Percentiles rank a stretch among this genome's conserved stretches.
These are phyloP conservation scores for Gremmenia infestans DNA, from an alignment of 2,329 filamentous ascomycete genomes.

Conservation along the genomic window DNA sequence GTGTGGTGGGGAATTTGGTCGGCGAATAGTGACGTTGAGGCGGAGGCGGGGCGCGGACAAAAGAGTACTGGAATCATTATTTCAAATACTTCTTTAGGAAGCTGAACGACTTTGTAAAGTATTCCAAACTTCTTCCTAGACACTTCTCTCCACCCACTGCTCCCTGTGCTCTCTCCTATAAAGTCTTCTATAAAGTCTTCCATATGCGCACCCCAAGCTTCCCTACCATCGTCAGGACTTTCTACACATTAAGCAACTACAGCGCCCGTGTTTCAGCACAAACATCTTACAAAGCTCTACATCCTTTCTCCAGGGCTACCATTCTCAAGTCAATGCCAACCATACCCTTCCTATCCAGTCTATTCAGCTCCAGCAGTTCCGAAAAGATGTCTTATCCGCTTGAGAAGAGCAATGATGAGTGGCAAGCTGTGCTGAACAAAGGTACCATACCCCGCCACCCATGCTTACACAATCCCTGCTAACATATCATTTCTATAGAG, in stretches of 20 bases:
- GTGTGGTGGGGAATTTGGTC: too few species aligned
- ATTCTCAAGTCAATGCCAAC: constrained; percentile 62
- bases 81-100: constrained; percentile 18
- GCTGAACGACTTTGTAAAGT: not conserved
- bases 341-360: constrained; percentile 71
- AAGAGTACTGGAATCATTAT: constrained; percentile 5
- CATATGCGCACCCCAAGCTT: constrained; percentile 46
- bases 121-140: constrained; percentile 15
- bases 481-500: constrained; percentile 48
- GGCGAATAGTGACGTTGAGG: constrained; percentile 4
- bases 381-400: constrained; percentile 71
- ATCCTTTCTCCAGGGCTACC: constrained; percentile 34
- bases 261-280: constrained; percentile 25
- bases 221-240: constrained; percentile 41
- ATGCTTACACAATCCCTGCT: constrained; percentile 24
- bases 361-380: constrained; percentile 59
- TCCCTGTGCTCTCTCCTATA: not conserved
- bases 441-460: constrained; percentile 38
- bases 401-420: constrained; percentile 75
- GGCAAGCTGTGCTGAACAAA: constrained; percentile 76
- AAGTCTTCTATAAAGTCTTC: constrained; percentile 25
- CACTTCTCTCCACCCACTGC: not conserved
- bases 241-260: constrained; percentile 44
- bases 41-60: constrained; percentile 3
- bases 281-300: constrained; percentile 28